phyloP scores from a whole-genome alignment of 2,329 filamentous ascomycete genomes.

The Colletotrichum australisinense region DNA sequence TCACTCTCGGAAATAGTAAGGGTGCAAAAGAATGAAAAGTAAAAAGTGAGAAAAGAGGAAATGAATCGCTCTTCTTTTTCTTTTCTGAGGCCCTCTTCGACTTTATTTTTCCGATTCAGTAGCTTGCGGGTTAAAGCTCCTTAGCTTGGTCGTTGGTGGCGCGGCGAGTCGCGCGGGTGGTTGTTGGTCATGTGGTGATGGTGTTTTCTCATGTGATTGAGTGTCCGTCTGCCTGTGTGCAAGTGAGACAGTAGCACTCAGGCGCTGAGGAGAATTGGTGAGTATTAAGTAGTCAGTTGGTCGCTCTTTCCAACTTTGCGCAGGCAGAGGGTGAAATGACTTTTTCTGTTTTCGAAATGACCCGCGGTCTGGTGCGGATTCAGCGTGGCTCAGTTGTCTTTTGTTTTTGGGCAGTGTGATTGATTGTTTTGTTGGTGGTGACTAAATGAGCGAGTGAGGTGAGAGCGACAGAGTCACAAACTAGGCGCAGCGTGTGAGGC shows the following conservation, averaged over 20 bases:
- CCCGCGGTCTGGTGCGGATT: background rate
- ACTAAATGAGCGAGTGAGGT: background rate
- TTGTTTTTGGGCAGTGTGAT: background rate
- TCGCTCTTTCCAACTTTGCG: background rate
- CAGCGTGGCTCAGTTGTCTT: background rate
- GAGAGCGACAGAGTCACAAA: background rate
- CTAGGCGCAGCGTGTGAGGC: background rate
- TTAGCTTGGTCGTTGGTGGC: slow-evolving; percentile 3
- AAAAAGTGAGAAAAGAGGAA: background rate
- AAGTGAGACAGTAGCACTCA: background rate
- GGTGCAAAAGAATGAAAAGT: background rate
- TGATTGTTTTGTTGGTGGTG: background rate
- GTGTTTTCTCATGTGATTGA: slow-evolving; percentile 20
- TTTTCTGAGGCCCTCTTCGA: background rate
- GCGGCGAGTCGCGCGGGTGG: slow-evolving; percentile 6
- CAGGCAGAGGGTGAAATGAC: background rate
- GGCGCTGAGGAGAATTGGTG: background rate
- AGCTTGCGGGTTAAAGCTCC: background rate
- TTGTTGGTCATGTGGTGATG: slow-evolving; percentile 18
- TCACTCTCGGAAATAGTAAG: background rate
- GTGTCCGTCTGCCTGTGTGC: background rate
- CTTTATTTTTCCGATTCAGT: background rate
- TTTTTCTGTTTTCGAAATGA: background rate
- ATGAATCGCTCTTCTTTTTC: background rate
- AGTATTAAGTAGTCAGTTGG: background rate